Conservation (phyloP, 2,329 filamentous ascomycete species). For the Chaetomium sp. region DNA sequence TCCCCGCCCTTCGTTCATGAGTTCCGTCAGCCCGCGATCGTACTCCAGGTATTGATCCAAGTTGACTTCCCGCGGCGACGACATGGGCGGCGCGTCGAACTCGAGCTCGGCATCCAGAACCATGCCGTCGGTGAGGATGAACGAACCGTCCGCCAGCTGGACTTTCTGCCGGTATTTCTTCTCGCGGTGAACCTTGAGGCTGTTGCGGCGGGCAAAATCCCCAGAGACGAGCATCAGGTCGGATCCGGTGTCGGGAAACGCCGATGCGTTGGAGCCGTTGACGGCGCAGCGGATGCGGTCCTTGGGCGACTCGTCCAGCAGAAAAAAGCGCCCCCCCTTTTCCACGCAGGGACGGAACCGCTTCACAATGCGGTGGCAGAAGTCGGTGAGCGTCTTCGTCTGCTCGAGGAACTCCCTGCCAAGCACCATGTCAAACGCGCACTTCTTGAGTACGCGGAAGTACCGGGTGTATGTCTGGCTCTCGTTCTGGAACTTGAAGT, state of each 20-base stretch:
- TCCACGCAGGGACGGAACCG: neutral
- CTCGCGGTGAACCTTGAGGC: neutral
- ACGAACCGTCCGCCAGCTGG: neutral
- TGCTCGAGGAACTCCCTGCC: neutral
- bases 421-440: neutral
- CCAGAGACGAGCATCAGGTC: constrained; percentile 23
- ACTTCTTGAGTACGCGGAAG: neutral
- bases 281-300: constrained; percentile 18
- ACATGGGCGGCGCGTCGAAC: neutral
- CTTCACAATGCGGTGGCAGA: neutral
- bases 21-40: neutral
- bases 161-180: neutral
- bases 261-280: constrained; percentile 11
- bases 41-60: neutral
- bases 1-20: neutral
- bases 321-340: constrained; percentile 6
- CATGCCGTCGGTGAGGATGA: neutral
- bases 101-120: neutral
- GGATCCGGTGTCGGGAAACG: constrained; percentile 18
- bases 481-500: neutral
- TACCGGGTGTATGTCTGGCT: neutral
- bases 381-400: neutral
- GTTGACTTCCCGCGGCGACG: neutral
- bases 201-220: constrained; percentile 16
- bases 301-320: constrained; percentile 14